Evolutionary conservation across 2,329 filamentous ascomycete species (phyloP), one percentile per base, ranked within the genome.

Genomic region (Aquanectria penicillioides): DNA sequence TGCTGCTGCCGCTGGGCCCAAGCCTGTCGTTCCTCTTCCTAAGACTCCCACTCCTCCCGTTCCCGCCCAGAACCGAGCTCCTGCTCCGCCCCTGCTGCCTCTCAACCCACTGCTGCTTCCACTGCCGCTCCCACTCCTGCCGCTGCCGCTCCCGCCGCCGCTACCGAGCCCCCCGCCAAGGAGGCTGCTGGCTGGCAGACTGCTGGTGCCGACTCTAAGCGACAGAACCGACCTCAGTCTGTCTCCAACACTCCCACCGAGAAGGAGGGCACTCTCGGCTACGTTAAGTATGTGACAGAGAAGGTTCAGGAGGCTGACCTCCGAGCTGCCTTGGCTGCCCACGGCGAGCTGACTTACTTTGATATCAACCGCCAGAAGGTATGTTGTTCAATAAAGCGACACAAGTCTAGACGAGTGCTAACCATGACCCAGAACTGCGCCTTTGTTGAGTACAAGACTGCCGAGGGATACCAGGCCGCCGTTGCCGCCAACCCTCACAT

Each of bases 211-310:
- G 91, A 97, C 77, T 90, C 90, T 69, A 95, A 95, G 83, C 89
- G 92, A 73, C 92, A 95, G 75, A 89, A 89, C 70, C 88, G 92
- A 63, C 86, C 86, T 48, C 89, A 91, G 76, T 86, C 88, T 52
- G 82, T 87, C 68, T 82, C 87, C 54, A 81, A 81, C 47, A 76
- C 82, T 22, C 77, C 80, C n/a, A 74, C 80, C 41, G 91, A 94
- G 71, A 90, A 92, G 71, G 90, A 94, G 63, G 87, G 87, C 62
- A 89, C 89, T 51, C 86, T 93, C 67, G 95, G 91, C 17, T 98
- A 97, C 77, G 93, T 99, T 77, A 97, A 97, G 83, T 97, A 94
- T 70, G 94, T 98, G 46, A 94, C 89, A 46, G 93, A 97, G 28
- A 94, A 93, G 79, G 89, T 99, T 49, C 86, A 92, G 73, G 85